Conservation (phyloP, 75 land plant genomes). For the Chamaecyparis obtusa region DNA sequence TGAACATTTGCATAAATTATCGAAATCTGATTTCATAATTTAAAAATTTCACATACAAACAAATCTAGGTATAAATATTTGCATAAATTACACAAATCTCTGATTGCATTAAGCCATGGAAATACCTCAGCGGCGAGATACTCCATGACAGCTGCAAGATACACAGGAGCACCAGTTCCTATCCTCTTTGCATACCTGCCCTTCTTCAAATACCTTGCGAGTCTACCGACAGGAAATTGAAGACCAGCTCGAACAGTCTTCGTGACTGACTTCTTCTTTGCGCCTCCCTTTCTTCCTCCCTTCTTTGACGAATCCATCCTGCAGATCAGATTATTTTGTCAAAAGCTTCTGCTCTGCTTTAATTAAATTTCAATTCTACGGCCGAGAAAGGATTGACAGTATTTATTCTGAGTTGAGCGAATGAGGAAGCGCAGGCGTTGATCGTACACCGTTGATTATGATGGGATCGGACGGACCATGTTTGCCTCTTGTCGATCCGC, state of each 20-base stretch:
- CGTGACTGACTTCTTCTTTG: conserved; percentile 13
- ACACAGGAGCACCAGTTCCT: conserved; percentile 38
- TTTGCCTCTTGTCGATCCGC: no score
- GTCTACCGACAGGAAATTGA: conserved; percentile 24
- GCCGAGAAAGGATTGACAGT: no score
- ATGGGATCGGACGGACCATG: no score
- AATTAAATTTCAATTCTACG: no score
- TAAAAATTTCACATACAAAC: no score
- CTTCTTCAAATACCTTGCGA: conserved; percentile 41
- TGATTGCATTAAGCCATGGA: background rate
- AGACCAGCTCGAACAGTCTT: conserved; percentile 4
- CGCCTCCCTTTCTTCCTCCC: conserved; percentile 26
- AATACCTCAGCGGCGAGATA: conserved; percentile 11
- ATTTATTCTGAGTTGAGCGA: no score
- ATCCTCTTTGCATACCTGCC: conserved; percentile 37
- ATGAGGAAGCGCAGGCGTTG: background rate
- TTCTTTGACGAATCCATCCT: background rate
- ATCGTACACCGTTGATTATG: background rate
- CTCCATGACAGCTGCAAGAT: conserved; percentile 18
- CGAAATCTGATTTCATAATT: no score
- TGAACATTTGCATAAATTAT: no score
- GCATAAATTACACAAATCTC: no score
- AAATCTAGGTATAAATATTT: no score
- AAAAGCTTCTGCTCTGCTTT: no score
- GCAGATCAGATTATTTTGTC: no score